Percentiles rank a stretch among this genome's conserved stretches.
Evolutionary conservation across 768 basidiomycete genomes (phyloP).

Genomic region (Auricularia heimuer): DNA sequence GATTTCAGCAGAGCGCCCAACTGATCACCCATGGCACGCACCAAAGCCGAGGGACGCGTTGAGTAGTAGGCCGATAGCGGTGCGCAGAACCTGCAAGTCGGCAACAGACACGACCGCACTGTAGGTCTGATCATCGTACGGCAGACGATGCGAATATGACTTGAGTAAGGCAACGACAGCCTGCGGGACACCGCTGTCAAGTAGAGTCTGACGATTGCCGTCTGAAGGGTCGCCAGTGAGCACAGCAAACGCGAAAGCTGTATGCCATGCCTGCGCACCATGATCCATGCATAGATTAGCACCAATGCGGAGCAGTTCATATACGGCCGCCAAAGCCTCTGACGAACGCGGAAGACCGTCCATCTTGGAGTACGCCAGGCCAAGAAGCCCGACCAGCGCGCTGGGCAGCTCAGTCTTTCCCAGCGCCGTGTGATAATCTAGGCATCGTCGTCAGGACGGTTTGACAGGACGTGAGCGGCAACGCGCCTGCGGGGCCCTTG

Average conservation of each 20-base stretch:
- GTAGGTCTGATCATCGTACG: not conserved
- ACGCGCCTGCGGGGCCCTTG: slow-evolving; percentile 37
- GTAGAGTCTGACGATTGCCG: slow-evolving; percentile 58
- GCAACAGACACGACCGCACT: slow-evolving; percentile 26
- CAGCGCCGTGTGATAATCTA: slow-evolving; percentile 58
- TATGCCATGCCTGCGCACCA: slow-evolving; percentile 31
- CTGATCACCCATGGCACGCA: slow-evolving; percentile 23
- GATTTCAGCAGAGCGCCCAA: not conserved
- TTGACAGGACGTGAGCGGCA: not conserved
- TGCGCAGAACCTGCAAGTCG: slow-evolving; percentile 66
- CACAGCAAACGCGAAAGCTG: not conserved
- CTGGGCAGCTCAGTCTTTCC: slow-evolving; percentile 58
- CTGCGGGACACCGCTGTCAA: slow-evolving; percentile 64
- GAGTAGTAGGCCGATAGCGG: slow-evolving; percentile 66
- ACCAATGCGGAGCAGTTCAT: slow-evolving; percentile 65
- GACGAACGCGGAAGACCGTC: not conserved
- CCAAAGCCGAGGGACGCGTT: slow-evolving; percentile 74
- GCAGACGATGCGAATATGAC: slow-evolving; percentile 36
- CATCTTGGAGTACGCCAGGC: slow-evolving; percentile 33
- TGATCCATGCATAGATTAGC: slow-evolving; percentile 85
- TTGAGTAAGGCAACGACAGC: slow-evolving; percentile 57
- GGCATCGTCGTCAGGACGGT: slow-evolving; percentile 3
- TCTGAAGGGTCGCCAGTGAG: slow-evolving; percentile 32
- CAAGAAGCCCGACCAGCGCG: slow-evolving; percentile 51
- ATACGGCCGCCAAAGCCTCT: slow-evolving; percentile 34